phyloP scores from a whole-genome alignment of 139 green algal genomes.

The Coccomyxa sp. region DNA sequence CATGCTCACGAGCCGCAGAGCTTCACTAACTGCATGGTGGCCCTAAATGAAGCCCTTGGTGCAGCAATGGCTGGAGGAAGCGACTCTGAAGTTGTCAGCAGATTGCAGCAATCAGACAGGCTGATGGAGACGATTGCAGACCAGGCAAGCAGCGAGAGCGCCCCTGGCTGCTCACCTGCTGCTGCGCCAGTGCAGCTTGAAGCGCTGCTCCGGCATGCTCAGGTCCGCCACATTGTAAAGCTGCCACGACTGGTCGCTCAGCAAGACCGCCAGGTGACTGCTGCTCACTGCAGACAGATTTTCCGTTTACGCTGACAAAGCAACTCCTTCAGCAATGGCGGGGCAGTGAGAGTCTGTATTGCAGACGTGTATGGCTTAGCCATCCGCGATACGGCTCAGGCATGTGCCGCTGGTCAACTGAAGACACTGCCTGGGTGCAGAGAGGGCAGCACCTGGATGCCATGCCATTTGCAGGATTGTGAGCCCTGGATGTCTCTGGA shows the following conservation, averaged over 20 bases:
- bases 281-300: slow-evolving; percentile 23
- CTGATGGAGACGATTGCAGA: neutral
- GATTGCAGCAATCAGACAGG: too few relatives aligned
- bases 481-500: slow-evolving; percentile 26
- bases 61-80: too few relatives aligned
- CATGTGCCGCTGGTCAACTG: neutral
- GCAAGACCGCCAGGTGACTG: slow-evolving; percentile 40
- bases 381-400: neutral
- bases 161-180: slow-evolving; percentile 1
- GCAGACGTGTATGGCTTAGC: neutral
- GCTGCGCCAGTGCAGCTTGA: slow-evolving; percentile 36
- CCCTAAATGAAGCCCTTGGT: too few relatives aligned
- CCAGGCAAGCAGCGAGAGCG: neutral
- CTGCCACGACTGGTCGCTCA: slow-evolving; percentile 34
- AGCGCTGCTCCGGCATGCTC: slow-evolving; percentile 39
- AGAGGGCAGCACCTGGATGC: slow-evolving; percentile 22
- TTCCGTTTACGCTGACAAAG: neutral
- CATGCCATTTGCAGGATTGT: slow-evolving; percentile 30
- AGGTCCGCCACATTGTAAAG: slow-evolving; percentile 37
- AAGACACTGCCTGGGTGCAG: neutral
- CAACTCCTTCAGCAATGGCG: neutral
- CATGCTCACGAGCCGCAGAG: too few relatives aligned
- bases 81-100: too few relatives aligned
- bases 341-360: neutral
- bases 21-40: too few relatives aligned